phyloP scores from a whole-genome alignment of 495 filamentous ascomycete genomes.

The Xylaria intraflava region DNA sequence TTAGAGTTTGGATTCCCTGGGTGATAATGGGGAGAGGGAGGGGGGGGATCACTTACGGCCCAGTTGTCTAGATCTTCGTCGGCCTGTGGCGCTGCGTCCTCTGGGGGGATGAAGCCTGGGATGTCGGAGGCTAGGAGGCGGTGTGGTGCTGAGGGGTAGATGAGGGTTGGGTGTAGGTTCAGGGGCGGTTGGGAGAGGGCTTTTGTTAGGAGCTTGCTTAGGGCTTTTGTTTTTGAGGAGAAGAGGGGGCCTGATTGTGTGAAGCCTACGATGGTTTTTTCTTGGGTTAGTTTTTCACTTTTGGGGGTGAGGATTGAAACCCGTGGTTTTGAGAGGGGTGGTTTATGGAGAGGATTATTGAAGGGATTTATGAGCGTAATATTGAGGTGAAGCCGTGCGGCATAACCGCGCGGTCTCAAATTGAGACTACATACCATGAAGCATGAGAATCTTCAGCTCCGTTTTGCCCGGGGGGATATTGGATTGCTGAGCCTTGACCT shows the following conservation, averaged over 20 bases:
- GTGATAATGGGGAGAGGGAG: background rate
- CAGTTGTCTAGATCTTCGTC: slow-evolving; percentile 53
- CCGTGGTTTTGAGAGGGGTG: background rate
- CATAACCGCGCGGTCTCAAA: background rate
- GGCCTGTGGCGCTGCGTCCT: slow-evolving; percentile 1
- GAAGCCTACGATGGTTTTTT: slow-evolving; percentile 57
- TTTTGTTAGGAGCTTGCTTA: slow-evolving; percentile 74
- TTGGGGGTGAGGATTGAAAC: background rate
- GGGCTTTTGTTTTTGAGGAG: slow-evolving; percentile 79
- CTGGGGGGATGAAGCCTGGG: slow-evolving; percentile 50
- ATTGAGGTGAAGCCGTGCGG: background rate
- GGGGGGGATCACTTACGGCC: slow-evolving; percentile 30
- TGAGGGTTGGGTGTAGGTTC: slow-evolving; percentile 48
- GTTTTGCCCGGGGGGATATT: slow-evolving; percentile 26
- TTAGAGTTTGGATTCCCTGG: background rate
- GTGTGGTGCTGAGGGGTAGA: slow-evolving; percentile 58
- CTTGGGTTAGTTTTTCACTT: background rate
- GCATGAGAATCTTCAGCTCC: slow-evolving; percentile 50
- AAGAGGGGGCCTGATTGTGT: slow-evolving; percentile 87
- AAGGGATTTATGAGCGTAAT: background rate
- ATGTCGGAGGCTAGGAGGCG: slow-evolving; percentile 61
- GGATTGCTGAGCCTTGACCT: slow-evolving; percentile 6
- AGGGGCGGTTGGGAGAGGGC: slow-evolving; percentile 48
- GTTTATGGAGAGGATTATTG: too few species aligned
- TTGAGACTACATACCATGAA: slow-evolving; percentile 39